Base-by-base conservation (phyloP, 345 rosid species). In the Conringia planisiliqua region DNA sequence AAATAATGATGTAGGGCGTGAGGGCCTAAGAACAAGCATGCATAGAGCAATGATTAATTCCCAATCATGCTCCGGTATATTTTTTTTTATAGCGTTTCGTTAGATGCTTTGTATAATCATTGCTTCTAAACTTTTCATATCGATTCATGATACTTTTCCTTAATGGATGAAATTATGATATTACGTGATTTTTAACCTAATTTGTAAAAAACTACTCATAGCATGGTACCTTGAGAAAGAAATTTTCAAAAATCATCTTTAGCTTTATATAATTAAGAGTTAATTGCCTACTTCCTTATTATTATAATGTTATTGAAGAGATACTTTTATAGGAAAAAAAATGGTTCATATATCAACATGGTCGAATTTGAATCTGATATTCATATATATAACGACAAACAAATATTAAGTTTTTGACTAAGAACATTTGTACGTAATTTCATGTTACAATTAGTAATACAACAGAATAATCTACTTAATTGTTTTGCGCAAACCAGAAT, bases 21-120 rank as follows among this genome's bases (percentile, higher is more conserved):
- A 76, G 66, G 44, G 65, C 33, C 64, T 69, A 54, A 76, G 59
- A 70, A 17, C 59, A 62, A 70, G 80, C 80, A 70, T 76, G 80
- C 71, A 69, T 70, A 76, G 75, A 55, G 66, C 70, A 62, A 69
- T 76, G 74, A 76, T 76, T 76, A 42, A 51, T 42, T 16, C 26
- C 70, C 75, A 69, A 76, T 76, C 79, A 76, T 75, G 74, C 74
- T 61, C 33, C 20, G 10, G 20, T 50, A 30, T 60, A 40, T 50
- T 67, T 40, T 68, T 51, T 50, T 59, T 40, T 68, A 30, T 64
- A 75, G 55, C 62, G 50, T 67, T 67, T 14, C 22, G 50, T 46
- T 46, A 42, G 27, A 27, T 58, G 62, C 52, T 58, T 50, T 67
- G 39, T 60, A 6, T 50, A 50, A 67, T 75, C 69, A 68, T 75